Conservation (phyloP, 345 rosid species). For the Melaleuca alternifolia region DNA sequence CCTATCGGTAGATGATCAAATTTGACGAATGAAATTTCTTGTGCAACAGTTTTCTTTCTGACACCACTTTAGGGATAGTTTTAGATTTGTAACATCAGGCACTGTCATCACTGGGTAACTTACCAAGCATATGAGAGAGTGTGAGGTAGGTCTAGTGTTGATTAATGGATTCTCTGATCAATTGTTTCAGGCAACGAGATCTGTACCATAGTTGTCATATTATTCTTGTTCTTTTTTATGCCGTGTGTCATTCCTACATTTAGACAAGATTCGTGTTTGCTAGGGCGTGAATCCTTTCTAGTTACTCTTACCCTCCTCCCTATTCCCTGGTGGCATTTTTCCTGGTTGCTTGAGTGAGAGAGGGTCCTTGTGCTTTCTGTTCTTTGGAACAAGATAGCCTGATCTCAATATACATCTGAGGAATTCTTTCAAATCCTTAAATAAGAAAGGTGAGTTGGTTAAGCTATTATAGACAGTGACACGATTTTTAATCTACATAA, state of each 20-base stretch:
- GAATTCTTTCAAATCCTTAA: background rate
- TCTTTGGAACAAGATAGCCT: background rate
- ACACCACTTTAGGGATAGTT: background rate
- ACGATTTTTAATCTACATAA: background rate
- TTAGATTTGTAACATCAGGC: background rate
- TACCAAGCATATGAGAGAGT: background rate
- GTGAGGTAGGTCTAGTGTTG: background rate
- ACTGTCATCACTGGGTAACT: background rate
- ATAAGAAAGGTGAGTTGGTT: background rate
- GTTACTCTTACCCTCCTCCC: background rate
- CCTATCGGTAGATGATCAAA: background rate
- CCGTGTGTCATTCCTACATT: background rate
- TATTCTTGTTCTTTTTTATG: background rate
- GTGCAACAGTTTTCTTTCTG: background rate
- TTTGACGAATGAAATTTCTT: background rate
- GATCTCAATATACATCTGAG: background rate
- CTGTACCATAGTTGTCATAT: background rate
- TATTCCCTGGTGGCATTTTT: background rate
- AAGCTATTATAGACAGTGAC: background rate
- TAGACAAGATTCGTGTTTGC: background rate
- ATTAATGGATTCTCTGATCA: background rate
- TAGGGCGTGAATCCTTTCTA: background rate
- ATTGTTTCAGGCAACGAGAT: background rate
- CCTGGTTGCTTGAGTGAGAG: background rate
- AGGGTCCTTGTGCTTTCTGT: background rate